phyloP scores from a whole-genome alignment of 768 basidiomycete genomes.

The Tricholoma saponaceum region DNA sequence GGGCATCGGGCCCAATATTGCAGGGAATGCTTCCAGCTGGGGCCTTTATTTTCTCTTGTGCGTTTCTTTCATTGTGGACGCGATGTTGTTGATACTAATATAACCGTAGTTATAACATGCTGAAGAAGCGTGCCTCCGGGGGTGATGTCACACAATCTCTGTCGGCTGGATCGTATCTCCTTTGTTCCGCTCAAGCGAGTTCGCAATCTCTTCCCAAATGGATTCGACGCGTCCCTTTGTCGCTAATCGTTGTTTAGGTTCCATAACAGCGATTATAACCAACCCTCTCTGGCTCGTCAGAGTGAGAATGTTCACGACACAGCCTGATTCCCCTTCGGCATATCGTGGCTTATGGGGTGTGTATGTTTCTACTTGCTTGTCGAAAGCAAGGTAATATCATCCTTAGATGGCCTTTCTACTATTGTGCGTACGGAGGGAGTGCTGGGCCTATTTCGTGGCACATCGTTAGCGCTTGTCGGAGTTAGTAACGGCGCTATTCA shows the following conservation, averaged over 20 bases:
- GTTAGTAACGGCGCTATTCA: slow-evolving; percentile 94
- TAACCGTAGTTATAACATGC: slow-evolving; percentile 76
- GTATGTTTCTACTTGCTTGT: slow-evolving; percentile 21
- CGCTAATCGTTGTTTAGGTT: slow-evolving; percentile 50
- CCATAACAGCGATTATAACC: slow-evolving; percentile 88
- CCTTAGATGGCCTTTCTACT: slow-evolving; percentile 58
- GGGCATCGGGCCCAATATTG: slow-evolving; percentile 86
- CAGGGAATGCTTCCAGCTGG: slow-evolving; percentile 96
- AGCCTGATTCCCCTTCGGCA: slow-evolving; percentile 56
- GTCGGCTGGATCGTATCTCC: slow-evolving; percentile 74
- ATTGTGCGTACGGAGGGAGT: slow-evolving; percentile 75
- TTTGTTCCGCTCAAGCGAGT: slow-evolving; percentile 97
- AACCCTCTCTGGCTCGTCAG: slow-evolving; percentile 98
- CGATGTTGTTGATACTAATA: neutral
- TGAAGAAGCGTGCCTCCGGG: slow-evolving; percentile 76
- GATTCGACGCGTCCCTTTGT: slow-evolving; percentile 8
- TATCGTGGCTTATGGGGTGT: slow-evolving; percentile 80
- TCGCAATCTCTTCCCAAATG: slow-evolving; percentile 37
- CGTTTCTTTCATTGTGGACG: neutral
- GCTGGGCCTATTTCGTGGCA: slow-evolving; percentile 82
- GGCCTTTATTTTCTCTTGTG: slow-evolving; percentile 98
- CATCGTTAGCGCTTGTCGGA: slow-evolving; percentile 82
- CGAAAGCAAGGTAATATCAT: neutral
- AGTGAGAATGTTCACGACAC: slow-evolving; percentile 93
- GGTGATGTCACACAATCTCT: slow-evolving; percentile 64